These are phyloP conservation scores for Akanthomyces lecanii DNA, from an alignment of 2,329 filamentous ascomycete species.

Conservation along the genomic window DNA sequence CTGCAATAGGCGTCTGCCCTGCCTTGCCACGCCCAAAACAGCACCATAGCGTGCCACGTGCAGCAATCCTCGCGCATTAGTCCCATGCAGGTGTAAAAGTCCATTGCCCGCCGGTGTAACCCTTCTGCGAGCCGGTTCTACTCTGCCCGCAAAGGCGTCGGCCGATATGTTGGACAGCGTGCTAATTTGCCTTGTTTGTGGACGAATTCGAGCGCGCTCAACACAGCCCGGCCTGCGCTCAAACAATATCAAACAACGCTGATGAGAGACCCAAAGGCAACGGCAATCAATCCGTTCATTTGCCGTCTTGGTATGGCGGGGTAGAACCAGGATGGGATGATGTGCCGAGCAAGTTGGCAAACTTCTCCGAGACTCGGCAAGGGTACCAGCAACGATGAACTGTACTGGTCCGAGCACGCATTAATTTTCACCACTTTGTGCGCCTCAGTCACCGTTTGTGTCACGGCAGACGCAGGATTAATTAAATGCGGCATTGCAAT, in stretches of 20 bases:
- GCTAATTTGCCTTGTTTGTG: too few relatives aligned
- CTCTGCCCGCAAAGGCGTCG: background rate
- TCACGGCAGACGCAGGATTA: background rate
- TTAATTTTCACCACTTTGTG: background rate
- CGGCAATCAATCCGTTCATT: too few relatives aligned
- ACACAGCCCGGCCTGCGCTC: too few relatives aligned
- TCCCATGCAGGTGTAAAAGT: background rate
- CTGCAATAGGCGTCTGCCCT: background rate
- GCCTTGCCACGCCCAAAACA: background rate
- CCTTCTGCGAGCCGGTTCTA: background rate
- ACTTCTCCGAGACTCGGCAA: background rate
- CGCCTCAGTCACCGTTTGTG: background rate
- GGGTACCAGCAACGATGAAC: slow-evolving; percentile 1
- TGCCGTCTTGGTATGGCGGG: background rate
- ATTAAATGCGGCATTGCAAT: background rate
- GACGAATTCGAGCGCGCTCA: too few relatives aligned
- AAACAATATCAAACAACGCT: too few relatives aligned
- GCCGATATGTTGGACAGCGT: too few relatives aligned
- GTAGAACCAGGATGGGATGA: background rate
- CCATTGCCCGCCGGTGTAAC: background rate
- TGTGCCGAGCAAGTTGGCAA: background rate
- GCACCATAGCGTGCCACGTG: background rate
- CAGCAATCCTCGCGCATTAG: background rate
- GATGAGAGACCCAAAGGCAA: too few relatives aligned
- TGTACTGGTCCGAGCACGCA: slow-evolving; percentile 4